Evolutionary conservation across 305 asterid genomes (phyloP).

Genomic region (Fraxinus latifolia): DNA sequence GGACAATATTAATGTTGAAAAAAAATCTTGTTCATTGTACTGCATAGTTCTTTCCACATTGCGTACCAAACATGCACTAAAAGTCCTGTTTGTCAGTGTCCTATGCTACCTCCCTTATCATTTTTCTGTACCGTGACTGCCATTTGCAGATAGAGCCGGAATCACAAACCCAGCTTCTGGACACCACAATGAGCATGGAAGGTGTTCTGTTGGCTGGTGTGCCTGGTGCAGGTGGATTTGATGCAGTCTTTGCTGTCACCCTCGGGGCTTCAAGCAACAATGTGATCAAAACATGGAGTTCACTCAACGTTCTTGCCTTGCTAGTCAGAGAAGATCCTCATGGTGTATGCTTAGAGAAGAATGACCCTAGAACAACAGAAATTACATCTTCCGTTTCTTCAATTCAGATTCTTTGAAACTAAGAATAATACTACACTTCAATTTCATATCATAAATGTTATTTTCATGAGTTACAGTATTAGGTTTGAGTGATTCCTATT

Average conservation of each 20-base stretch:
- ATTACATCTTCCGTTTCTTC: constrained; percentile 58
- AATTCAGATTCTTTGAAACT: constrained; percentile 43
- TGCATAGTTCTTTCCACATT: not conserved
- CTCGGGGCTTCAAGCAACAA: constrained; percentile 59
- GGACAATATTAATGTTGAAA: not conserved
- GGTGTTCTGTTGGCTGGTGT: constrained; percentile 93
- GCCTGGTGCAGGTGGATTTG: constrained; percentile 99
- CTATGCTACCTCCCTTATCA: constrained; percentile 6
- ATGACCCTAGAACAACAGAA: constrained; percentile 64
- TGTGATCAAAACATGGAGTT: constrained; percentile 70
- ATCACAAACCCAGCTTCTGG: constrained; percentile 73
- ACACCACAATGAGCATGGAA: constrained; percentile 71
- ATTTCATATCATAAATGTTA: not conserved
- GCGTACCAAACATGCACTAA: not conserved
- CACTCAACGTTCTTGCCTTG: constrained; percentile 69
- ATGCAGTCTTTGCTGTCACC: constrained; percentile 81
- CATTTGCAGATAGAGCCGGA: constrained; percentile 81
- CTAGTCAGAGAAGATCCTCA: constrained; percentile 85
- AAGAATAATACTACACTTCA: not conserved
- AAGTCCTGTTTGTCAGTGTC: not conserved
- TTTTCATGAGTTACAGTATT: not conserved
- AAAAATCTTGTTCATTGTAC: not conserved
- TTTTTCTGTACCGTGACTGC: constrained; percentile 3
- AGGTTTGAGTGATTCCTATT: not conserved
- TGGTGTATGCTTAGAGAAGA: constrained; percentile 66